Conservation (phyloP, 1,284 basidiomycete species). For the Cutaneotrichosporon daszewskae region DNA sequence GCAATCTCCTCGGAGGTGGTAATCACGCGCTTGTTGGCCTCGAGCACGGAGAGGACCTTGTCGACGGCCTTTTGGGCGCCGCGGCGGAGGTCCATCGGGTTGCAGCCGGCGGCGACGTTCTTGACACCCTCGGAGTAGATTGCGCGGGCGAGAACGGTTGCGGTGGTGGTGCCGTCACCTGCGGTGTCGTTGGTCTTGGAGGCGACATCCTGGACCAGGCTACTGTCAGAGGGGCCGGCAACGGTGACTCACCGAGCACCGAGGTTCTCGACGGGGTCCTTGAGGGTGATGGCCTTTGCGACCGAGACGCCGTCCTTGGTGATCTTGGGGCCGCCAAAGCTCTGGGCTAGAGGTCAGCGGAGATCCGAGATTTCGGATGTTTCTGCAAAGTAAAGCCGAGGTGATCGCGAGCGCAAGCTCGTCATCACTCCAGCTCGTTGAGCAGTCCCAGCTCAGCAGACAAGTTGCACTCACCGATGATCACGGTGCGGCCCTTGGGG, state of each 20-base stretch:
- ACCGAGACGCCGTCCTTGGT: constrained; percentile 99
- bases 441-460: no score
- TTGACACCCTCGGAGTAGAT: constrained; percentile 99
- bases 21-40: constrained; percentile 84
- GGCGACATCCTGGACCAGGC: constrained; percentile 91
- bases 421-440: no score
- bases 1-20: constrained; percentile 97
- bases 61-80: constrained; percentile 96
- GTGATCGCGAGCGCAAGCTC: no score
- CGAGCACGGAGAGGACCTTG: constrained; percentile 86
- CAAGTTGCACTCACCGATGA: constrained; percentile 75
- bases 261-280: constrained; percentile 99
- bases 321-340: constrained; percentile 95
- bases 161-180: constrained; percentile 97
- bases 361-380: neutral
- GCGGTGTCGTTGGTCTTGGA: constrained; percentile 96
- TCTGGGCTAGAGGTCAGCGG: constrained; percentile 54
- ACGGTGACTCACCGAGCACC: constrained; percentile 71
- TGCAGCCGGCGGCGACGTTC: constrained; percentile 96
- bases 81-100: constrained; percentile 97
- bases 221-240: constrained; percentile 36
- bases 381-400: neutral
- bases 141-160: constrained; percentile 91
- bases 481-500: constrained; percentile 96
- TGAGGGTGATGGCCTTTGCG: constrained; percentile 86